A percentile compares a stretch with the other conserved stretches of the same genome.
Evolutionary conservation across 495 filamentous ascomycete genomes (phyloP).

Genomic region (Hapsidospora chrysogenum): DNA sequence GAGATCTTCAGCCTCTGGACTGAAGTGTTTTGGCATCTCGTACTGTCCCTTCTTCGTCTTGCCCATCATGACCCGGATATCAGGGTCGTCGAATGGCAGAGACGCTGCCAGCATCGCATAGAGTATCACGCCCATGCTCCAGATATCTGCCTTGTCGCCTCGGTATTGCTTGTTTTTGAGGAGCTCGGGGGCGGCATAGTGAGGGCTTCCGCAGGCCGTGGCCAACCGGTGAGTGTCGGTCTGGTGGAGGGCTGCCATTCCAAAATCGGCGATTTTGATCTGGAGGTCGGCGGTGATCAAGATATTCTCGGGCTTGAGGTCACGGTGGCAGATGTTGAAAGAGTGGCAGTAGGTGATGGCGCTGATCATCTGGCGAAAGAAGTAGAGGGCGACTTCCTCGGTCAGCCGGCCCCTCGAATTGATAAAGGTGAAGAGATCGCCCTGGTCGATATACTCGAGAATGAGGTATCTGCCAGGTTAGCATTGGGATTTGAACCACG

Average conservation of each 20-base stretch:
- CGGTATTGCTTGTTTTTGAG: conserved; percentile 55
- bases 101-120: conserved; percentile 65
- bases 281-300: conserved; percentile 53
- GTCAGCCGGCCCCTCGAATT: conserved; percentile 44
- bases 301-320: conserved; percentile 96
- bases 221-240: conserved; percentile 48
- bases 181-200: conserved; percentile 90
- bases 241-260: conserved; percentile 90
- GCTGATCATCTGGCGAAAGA: conserved; percentile 88
- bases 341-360: conserved; percentile 83
- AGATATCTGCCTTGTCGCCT: conserved; percentile 74
- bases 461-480: conserved; percentile 63
- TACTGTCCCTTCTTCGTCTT: conserved; percentile 59
- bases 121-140: conserved; percentile 87
- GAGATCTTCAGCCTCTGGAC: conserved; percentile 57
- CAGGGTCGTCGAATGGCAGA: conserved; percentile 64
- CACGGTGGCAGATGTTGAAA: conserved; percentile 87
- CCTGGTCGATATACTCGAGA: conserved; percentile 83
- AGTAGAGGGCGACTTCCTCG: conserved; percentile 65
- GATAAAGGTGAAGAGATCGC: conserved; percentile 79
- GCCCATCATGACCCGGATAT: conserved; percentile 37
- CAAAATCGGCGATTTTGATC: conserved; percentile 91
- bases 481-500: conserved; percentile 4
- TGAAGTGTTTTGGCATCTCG: conserved; percentile 49
- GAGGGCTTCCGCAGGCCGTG: conserved; percentile 88